These are phyloP conservation scores for Sporothrix euskadiensis DNA, from an alignment of 2,329 filamentous ascomycete genomes.

Conservation along the genomic window DNA sequence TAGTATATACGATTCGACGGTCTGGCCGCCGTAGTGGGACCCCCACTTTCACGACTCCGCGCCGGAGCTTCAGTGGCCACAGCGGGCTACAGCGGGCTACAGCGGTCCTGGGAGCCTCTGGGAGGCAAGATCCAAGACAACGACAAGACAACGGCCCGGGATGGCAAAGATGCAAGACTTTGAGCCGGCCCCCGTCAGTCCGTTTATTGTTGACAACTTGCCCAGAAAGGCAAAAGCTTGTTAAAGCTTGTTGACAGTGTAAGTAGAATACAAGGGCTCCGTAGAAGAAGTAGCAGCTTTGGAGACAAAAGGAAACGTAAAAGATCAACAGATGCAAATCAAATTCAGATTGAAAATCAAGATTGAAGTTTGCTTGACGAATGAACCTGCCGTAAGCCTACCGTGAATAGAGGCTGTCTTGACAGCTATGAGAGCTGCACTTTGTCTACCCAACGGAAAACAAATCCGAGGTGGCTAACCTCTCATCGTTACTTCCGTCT, in stretches of 20 bases:
- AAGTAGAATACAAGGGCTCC: neutral
- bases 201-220: neutral
- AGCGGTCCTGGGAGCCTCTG: neutral
- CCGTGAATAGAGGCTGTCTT: neutral
- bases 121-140: neutral
- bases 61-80: neutral
- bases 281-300: neutral
- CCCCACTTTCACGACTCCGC: constrained; percentile 7
- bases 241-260: neutral
- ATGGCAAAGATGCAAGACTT: neutral
- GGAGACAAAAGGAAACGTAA: neutral
- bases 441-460: neutral
- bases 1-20: constrained; percentile 1
- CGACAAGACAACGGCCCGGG: constrained; percentile 5
- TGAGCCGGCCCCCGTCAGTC: neutral
- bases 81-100: too few species aligned
- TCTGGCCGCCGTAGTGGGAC: neutral
- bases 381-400: neutral
- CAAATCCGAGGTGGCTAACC: neutral
- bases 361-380: neutral
- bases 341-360: neutral
- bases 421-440: neutral
- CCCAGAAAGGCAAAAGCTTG: neutral
- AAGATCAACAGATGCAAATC: neutral
- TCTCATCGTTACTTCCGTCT: neutral